Evolutionary conservation across 129 eudicot species (phyloP), one percentile per base, ranked within the genome.

Genomic region (Flaveria sonorensis): DNA sequence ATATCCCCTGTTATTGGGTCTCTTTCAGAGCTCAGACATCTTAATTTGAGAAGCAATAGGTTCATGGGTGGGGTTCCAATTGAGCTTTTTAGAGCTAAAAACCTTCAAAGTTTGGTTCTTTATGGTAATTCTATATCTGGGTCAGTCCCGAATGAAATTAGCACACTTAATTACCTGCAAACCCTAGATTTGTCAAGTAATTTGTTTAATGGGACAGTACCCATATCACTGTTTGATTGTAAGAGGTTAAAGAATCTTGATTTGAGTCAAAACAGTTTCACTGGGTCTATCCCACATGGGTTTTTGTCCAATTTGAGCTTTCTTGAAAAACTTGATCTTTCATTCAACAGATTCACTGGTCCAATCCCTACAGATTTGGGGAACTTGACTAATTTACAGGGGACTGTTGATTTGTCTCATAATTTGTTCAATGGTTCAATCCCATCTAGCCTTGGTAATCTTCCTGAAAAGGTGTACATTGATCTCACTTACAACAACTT

Each of bases 391-490:
- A 86, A 87, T 80, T 85, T 94, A 69, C 94, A 94, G 86, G 99
- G 94, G 30, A 91, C 99, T 76, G 87, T 84, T 57, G 94, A 94
- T 84, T 88, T 94, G 47, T 91, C 97, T 23, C 96, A 94, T 82
- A 94, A 94, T 79, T 39, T 86, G 90, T 94, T 94, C 70, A 89
- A 73, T 74, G 99, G 99, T 53, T 87, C 89, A 30, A 94, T 94
- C 70, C 99, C 99, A 12, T 80, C 96, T 72, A 91, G 94, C 59
- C 92, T 94, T 77, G 99, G 99, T 26, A 88, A 91, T 56, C 96
- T 94, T 76, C 99, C 99, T 23, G 99, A 94, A 73, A 94, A 94
- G 82, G 97, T 94, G 70, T 94, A 94, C 73, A 91, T 94, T 64
- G 99, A 94, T 82, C 90, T 94, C n/a, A 91, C 99, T 83, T 88